A percentile compares a stretch with the other conserved stretches of the same genome.
Evolutionary conservation across 2,329 filamentous ascomycete species (phyloP).

Genomic region (Ascochyta fabae): DNA sequence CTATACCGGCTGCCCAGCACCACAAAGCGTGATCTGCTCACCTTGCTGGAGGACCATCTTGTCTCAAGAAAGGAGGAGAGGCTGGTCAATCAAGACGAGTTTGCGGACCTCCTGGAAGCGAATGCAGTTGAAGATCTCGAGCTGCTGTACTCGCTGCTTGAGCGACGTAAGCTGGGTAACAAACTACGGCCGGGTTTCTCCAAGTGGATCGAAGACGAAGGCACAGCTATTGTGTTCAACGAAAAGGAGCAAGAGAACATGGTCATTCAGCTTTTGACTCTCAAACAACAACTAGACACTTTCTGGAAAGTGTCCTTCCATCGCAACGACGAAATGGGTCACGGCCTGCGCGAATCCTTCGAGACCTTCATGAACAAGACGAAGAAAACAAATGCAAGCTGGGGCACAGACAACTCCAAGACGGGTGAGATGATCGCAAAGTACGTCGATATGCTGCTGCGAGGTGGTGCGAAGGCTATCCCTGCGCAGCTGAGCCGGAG

Average conservation of each 20-base stretch:
- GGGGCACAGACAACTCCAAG: slow-evolving; percentile 86
- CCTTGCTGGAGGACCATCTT: slow-evolving; percentile 73
- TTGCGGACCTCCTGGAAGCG: slow-evolving; percentile 75
- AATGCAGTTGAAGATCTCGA: slow-evolving; percentile 74
- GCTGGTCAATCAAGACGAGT: slow-evolving; percentile 65
- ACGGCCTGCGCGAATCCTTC: slow-evolving; percentile 84
- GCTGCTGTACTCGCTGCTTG: slow-evolving; percentile 78
- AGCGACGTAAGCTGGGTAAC: slow-evolving; percentile 72
- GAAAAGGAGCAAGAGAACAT: slow-evolving; percentile 81
- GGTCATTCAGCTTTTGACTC: slow-evolving; percentile 79
- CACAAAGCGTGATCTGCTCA: slow-evolving; percentile 78
- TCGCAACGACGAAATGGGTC: slow-evolving; percentile 76
- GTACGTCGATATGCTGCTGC: slow-evolving; percentile 87
- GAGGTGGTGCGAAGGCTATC: slow-evolving; percentile 84
- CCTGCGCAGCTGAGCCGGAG: slow-evolving; percentile 69
- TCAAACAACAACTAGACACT: slow-evolving; percentile 79
- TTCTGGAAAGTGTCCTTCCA: slow-evolving; percentile 79
- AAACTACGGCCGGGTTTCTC: slow-evolving; percentile 76
- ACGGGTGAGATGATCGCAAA: slow-evolving; percentile 99
- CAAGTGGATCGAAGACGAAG: slow-evolving; percentile 77
- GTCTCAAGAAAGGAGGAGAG: slow-evolving; percentile 69
- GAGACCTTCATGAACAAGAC: slow-evolving; percentile 89
- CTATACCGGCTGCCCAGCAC: slow-evolving; percentile 81
- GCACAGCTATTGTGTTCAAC: slow-evolving; percentile 79
- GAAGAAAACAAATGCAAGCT: slow-evolving; percentile 72